Conservation (phyloP, 169 alveolate genomes). For the Eimeria praecox region DNA sequence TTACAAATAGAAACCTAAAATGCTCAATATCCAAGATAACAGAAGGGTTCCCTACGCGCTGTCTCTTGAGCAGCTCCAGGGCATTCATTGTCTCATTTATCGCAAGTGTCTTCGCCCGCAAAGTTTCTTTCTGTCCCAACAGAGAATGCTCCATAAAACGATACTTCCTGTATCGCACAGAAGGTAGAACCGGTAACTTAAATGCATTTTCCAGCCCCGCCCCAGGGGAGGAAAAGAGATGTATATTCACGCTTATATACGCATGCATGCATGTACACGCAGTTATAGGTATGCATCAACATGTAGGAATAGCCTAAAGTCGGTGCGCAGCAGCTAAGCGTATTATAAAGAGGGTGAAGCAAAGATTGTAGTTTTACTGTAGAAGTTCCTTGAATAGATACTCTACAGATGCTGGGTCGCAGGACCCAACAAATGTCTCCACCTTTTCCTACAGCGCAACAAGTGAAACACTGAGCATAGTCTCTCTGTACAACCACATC, state of each 20-base stretch:
- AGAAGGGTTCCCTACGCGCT: slow-evolving; percentile 4
- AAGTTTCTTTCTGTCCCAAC: slow-evolving; percentile 31
- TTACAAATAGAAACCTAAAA: neutral
- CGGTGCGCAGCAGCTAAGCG: neutral
- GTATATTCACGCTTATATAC: neutral
- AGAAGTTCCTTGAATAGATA: slow-evolving; percentile 44
- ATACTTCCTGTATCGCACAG: slow-evolving; percentile 34
- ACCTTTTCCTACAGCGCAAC: slow-evolving; percentile 45
- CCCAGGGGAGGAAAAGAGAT: neutral
- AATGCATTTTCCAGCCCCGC: neutral
- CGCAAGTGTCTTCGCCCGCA: slow-evolving; percentile 59
- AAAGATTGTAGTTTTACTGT: slow-evolving; percentile 7
- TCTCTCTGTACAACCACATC: neutral
- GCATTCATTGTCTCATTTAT: slow-evolving; percentile 51
- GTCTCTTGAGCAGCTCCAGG: slow-evolving; percentile 28
- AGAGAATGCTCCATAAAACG: slow-evolving; percentile 58
- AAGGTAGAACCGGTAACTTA: too few relatives aligned
- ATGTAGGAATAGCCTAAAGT: neutral
- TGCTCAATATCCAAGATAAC: too few relatives aligned
- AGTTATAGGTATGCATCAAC: neutral
- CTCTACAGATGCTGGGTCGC: slow-evolving; percentile 42
- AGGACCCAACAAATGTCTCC: slow-evolving; percentile 55
- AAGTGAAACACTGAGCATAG: neutral
- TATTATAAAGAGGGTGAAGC: neutral
- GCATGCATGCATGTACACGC: neutral